These are phyloP conservation scores for Cydonia oblonga DNA, from an alignment of 331 rosid genomes.

Conservation along the genomic window DNA sequence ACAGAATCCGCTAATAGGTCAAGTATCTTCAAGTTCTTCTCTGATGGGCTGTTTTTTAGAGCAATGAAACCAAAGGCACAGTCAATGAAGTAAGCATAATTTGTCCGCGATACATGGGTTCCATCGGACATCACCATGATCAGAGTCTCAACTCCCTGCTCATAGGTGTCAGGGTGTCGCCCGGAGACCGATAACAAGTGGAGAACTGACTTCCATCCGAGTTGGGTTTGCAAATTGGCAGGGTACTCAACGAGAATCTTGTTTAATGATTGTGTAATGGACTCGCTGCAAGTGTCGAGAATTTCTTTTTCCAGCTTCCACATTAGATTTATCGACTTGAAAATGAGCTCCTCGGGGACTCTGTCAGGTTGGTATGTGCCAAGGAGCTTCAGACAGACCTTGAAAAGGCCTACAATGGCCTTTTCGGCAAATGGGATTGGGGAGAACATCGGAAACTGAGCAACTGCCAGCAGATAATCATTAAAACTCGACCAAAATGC, in stretches of 20 bases:
- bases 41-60: constrained; percentile 70
- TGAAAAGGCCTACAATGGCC: constrained; percentile 53
- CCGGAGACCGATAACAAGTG: constrained; percentile 66
- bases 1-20: constrained; percentile 58
- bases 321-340: constrained; percentile 82
- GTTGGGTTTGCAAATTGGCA: constrained; percentile 56
- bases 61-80: constrained; percentile 68
- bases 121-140: constrained; percentile 50
- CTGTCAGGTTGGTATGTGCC: constrained; percentile 40
- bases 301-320: constrained; percentile 93
- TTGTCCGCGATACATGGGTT: constrained; percentile 29
- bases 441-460: constrained; percentile 83
- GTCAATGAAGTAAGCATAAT: constrained; percentile 57
- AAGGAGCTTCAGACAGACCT: constrained; percentile 48
- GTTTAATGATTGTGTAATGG: constrained; percentile 41
- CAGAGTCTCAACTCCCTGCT: constrained; percentile 57
- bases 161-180: constrained; percentile 60
- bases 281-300: constrained; percentile 56
- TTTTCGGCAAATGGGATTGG: constrained; percentile 80
- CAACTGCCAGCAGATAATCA: constrained; percentile 54
- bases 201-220: constrained; percentile 76
- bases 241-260: constrained; percentile 50
- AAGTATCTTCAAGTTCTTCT: constrained; percentile 61
- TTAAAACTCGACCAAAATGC: constrained; percentile 65
- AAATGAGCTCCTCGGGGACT: constrained; percentile 57